Percentiles rank a stretch among this genome's conserved stretches.
Evolutionary conservation across 2,329 filamentous ascomycete species (phyloP).

Genomic region (Aspergillus intermedius): DNA sequence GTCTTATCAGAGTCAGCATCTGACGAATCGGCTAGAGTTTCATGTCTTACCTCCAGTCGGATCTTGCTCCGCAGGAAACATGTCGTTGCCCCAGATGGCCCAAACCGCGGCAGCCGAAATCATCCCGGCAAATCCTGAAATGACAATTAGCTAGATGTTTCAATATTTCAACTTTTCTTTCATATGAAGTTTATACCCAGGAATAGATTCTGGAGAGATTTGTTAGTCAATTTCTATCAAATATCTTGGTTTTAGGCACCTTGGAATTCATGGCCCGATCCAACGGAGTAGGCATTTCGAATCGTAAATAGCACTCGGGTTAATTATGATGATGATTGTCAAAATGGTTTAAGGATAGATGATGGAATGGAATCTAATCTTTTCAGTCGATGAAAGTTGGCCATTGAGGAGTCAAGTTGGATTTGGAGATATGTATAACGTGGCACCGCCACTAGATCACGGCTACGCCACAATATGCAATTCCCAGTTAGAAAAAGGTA

Average conservation of each 20-base stretch:
- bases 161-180: background rate
- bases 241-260: slow-evolving; percentile 39
- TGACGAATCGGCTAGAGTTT: background rate
- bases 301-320: background rate
- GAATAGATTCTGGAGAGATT: slow-evolving; percentile 55
- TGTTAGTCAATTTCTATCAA: slow-evolving; percentile 4
- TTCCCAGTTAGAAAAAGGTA: too few species aligned
- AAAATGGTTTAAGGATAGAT: too few species aligned
- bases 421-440: background rate
- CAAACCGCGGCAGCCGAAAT: slow-evolving; percentile 75
- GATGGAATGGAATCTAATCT: too few species aligned
- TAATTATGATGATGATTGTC: background rate
- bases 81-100: slow-evolving; percentile 77
- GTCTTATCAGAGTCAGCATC: slow-evolving; percentile 37
- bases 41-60: slow-evolving; percentile 63
- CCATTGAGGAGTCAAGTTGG: background rate
- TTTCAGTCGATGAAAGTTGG: background rate
- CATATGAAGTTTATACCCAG: slow-evolving; percentile 47
- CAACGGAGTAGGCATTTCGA: slow-evolving; percentile 59
- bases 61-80: slow-evolving; percentile 70
- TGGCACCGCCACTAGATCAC: background rate
- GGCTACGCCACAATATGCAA: background rate
- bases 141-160: slow-evolving; percentile 15
- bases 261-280: slow-evolving; percentile 65
- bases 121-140: slow-evolving; percentile 68